phyloP scores from a whole-genome alignment of 2,329 filamentous ascomycete species.

The Exutisphaerella laricina region DNA sequence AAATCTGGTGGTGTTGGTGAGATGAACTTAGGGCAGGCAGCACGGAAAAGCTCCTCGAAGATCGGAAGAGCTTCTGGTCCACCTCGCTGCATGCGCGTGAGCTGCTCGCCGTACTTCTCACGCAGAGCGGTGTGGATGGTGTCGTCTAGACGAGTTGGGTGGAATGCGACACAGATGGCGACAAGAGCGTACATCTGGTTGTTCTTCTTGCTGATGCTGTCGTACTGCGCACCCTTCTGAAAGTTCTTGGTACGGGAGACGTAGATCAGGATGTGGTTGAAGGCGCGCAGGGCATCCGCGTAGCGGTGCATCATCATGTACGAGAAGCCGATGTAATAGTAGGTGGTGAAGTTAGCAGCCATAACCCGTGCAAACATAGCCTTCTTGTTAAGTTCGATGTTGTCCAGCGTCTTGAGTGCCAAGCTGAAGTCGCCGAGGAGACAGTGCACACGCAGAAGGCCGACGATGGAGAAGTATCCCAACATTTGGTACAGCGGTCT shows the following conservation, averaged over 20 bases:
- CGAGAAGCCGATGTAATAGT: constrained; percentile 99
- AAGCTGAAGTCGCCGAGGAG: constrained; percentile 96
- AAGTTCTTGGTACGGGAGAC: constrained; percentile 99
- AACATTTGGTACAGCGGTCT: constrained; percentile 97
- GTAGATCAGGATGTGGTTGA: constrained; percentile 99
- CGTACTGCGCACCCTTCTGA: constrained; percentile 98
- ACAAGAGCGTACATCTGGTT: constrained; percentile 99
- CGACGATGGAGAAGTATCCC: constrained; percentile 99
- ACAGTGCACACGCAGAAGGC: constrained; percentile 91
- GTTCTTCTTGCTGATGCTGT: constrained; percentile 99
- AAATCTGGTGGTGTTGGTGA: constrained; percentile 95
- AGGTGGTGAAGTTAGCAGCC: constrained; percentile 98
- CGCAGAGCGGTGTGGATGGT: constrained; percentile 97
- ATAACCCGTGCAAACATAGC: constrained; percentile 99
- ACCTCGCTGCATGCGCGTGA: constrained; percentile 91
- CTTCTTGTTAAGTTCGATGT: constrained; percentile 99
- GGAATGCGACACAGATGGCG: constrained; percentile 97
- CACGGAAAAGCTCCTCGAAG: constrained; percentile 96
- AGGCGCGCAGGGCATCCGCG: constrained; percentile 98
- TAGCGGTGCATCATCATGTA: constrained; percentile 99
- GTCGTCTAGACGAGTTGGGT: constrained; percentile 94
- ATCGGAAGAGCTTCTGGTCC: constrained; percentile 92
- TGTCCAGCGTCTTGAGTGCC: constrained; percentile 95
- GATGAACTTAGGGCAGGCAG: constrained; percentile 99
- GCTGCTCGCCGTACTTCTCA: constrained; percentile 99